Base-by-base conservation (phyloP, 2,329 filamentous ascomycete genomes). In the Beauveria scarabaeidicola region DNA sequence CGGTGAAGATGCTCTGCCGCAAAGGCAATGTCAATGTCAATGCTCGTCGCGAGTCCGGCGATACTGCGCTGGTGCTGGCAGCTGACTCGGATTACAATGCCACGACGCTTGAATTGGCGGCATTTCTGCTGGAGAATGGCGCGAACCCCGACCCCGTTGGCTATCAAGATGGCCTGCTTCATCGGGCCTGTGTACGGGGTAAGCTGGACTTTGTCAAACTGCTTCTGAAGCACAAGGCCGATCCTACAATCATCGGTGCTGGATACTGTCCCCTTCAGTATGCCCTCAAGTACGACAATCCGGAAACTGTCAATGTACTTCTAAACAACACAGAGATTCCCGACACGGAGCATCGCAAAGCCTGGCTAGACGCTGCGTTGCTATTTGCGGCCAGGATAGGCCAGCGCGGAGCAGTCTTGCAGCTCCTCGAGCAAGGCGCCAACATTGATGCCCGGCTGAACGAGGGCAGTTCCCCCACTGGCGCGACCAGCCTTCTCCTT, bases 61-160 rank as follows among this genome's bases (percentile, higher is more conserved):
- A 59, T 17, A 32, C 21, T 3, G 50, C 57, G 5, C 21, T 59
- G 10, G 3, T 43, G 3, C 41, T 59, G 7, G 41, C 57, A 7
- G 32, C 41, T 8, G 50, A 53, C 23, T 53, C 57, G 2, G 21
- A 13, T 8, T 59, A 47, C 15, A 48, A 53, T 11, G n/a, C 9
- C 1, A 53, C 57, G 10, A 59, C 57, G 5, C 17, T 59, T 13
- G n/a, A 52, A 10, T 15, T 59, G 40, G 50, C 32, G 1, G 17
- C 29, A n/a, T 53, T 59, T 17, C 32, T 59, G 50, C 57, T 59
- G 1, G 50, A 59, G 23, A 41, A 59, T 11, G 57, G 50, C 10
- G 46, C 50, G 3, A 15, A 21, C 2, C 50, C 50, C 1, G 32
- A 59, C 17, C 50, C 57, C 1, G 7, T 41, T 1, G 41, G 36